phyloP scores from a whole-genome alignment of 2,329 filamentous ascomycete species.

The Venturia carpophila region DNA sequence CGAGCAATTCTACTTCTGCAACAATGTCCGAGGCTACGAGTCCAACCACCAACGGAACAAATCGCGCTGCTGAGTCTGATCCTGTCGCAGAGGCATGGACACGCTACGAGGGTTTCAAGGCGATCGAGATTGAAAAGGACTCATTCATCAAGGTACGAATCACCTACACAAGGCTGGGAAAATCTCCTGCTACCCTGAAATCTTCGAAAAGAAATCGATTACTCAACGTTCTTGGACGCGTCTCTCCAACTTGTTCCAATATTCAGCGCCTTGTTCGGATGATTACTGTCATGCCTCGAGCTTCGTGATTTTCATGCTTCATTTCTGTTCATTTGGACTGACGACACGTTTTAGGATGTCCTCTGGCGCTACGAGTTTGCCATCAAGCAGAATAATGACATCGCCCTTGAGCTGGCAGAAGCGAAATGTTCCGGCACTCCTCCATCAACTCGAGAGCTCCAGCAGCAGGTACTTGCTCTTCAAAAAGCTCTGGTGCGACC shows the following conservation, averaged over 20 bases:
- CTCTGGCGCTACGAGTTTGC: conserved; percentile 34
- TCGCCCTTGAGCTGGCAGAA: conserved; percentile 25
- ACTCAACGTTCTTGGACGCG: neutral
- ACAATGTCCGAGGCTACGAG: conserved; percentile 1
- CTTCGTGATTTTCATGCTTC: neutral
- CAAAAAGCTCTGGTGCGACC: conserved; percentile 31
- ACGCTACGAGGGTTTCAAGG: conserved; percentile 29
- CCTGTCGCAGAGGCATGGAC: conserved; percentile 20
- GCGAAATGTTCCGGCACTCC: conserved; percentile 23
- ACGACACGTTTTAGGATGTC: conserved; percentile 30
- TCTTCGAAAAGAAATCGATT: neutral
- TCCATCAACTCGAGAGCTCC: neutral
- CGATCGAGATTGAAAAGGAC: conserved; percentile 28
- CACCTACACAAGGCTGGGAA: neutral
- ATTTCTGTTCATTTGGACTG: neutral
- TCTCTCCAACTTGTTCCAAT: neutral
- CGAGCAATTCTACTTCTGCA: conserved; percentile 1
- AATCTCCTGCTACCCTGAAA: neutral
- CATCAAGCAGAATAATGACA: conserved; percentile 26
- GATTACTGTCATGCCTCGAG: no score
- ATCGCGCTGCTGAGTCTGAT: neutral
- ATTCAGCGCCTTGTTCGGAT: neutral
- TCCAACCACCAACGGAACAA: neutral
- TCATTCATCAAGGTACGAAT: conserved; percentile 28
- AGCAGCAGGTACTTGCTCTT: conserved; percentile 16